These are phyloP conservation scores for Leishmania lainsoni DNA, from an alignment of 208 protist species.

Conservation along the genomic window DNA sequence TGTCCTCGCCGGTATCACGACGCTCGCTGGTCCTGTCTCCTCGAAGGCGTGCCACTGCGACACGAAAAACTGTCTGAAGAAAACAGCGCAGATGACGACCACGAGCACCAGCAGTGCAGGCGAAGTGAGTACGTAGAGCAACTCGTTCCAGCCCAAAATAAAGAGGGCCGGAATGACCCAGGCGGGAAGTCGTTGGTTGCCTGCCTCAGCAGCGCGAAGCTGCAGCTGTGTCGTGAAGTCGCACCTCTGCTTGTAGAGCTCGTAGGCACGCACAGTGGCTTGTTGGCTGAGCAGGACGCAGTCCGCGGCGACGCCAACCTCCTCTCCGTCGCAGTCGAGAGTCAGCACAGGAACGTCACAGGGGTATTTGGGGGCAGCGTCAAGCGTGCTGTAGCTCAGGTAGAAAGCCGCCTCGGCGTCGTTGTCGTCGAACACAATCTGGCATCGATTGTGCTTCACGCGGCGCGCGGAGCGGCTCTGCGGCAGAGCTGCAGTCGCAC, in stretches of 20 bases:
- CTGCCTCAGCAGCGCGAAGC: conserved; percentile 66
- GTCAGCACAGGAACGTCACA: conserved; percentile 34
- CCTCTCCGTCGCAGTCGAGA: conserved; percentile 22
- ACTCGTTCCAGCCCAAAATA: conserved; percentile 82
- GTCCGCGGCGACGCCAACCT: conserved; percentile 25
- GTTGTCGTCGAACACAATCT: conserved; percentile 48
- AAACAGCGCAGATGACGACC: conserved; percentile 49
- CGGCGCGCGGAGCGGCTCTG: conserved; percentile 36
- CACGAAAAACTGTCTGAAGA: conserved; percentile 69
- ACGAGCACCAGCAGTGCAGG: conserved; percentile 66
- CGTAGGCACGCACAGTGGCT: conserved; percentile 58
- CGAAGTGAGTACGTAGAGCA: conserved; percentile 76
- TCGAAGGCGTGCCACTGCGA: conserved; percentile 79
- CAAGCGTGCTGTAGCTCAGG: conserved; percentile 54
- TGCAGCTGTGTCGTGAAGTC: conserved; percentile 87
- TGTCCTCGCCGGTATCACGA: conserved; percentile 58
- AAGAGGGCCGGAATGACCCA: conserved; percentile 80
- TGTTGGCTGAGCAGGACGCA: conserved; percentile 73
- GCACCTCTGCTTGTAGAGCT: conserved; percentile 74
- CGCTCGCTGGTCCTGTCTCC: conserved; percentile 61
- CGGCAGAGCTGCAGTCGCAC: neutral
- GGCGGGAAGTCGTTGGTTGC: conserved; percentile 61
- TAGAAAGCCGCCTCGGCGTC: conserved; percentile 59
- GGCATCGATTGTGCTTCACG: conserved; percentile 23
- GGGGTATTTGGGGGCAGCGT: conserved; percentile 45